phyloP scores from a whole-genome alignment of 257 asterid genomes.

The Nicotiana undulata region DNA sequence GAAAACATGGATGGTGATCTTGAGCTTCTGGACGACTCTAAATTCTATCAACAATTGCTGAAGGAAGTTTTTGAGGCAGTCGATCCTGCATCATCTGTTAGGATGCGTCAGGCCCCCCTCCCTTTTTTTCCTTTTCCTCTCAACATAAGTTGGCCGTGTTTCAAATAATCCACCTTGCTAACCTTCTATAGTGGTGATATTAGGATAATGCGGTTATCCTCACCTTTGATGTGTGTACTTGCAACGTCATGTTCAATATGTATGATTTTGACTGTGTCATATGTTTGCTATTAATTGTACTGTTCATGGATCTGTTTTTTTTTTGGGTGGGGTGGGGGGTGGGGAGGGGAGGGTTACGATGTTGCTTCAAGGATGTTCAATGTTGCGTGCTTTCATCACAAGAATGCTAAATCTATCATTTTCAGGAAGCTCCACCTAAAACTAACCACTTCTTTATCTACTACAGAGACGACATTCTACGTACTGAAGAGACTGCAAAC shows the following conservation, averaged over 20 bases:
- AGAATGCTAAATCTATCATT: neutral
- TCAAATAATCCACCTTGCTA: neutral
- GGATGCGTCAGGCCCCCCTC: neutral
- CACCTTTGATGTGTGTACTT: neutral
- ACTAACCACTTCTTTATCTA: neutral
- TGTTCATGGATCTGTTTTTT: neutral
- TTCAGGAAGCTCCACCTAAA: neutral
- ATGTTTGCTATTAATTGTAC: neutral
- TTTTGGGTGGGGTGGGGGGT: neutral
- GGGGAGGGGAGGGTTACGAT: neutral
- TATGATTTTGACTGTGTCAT: neutral
- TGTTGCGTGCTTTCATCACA: neutral
- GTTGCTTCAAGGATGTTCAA: neutral
- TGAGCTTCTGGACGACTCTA: conserved; percentile 83
- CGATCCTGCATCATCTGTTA: conserved; percentile 88
- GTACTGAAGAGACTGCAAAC: conserved; percentile 67
- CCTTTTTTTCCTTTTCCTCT: neutral
- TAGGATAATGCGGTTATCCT: neutral
- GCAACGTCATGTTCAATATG: neutral
- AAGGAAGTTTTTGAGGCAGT: conserved; percentile 85
- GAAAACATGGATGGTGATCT: conserved; percentile 51
- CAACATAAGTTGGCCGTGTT: neutral
- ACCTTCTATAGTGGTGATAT: neutral
- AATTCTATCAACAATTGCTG: conserved; percentile 77
- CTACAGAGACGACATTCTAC: conserved; percentile 68